Evolutionary conservation across 768 basidiomycete species (phyloP).

Genomic region (Antrodiella citrinella): DNA sequence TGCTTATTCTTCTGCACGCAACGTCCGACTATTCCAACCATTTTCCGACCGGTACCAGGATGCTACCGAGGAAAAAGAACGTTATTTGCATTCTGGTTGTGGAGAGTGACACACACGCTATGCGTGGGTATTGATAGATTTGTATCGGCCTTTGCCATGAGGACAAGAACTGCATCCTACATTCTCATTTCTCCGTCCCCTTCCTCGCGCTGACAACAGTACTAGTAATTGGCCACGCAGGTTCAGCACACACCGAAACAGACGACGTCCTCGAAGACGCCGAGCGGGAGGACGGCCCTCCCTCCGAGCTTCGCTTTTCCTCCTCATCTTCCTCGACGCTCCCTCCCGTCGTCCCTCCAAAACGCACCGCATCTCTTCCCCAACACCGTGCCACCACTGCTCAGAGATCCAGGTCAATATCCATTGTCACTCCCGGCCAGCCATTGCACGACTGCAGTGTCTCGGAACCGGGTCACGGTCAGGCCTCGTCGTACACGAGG

Average conservation of each 20-base stretch:
- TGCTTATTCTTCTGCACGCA: no score
- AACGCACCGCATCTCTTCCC: background rate
- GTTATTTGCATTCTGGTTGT: no score
- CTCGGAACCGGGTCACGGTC: background rate
- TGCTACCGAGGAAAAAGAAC: no score
- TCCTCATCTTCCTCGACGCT: background rate
- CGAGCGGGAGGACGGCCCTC: background rate
- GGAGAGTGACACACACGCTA: background rate
- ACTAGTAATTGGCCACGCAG: background rate
- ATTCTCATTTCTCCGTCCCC: background rate
- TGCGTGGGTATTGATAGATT: background rate
- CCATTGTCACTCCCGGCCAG: background rate
- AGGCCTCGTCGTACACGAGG: background rate
- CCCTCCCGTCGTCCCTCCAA: background rate
- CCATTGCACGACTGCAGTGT: background rate
- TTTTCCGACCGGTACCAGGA: no score
- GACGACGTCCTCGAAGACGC: background rate
- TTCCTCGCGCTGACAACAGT: background rate
- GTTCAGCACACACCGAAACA: background rate
- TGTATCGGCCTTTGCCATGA: background rate
- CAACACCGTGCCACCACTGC: background rate
- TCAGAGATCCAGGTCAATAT: background rate
- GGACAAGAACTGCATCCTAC: background rate
- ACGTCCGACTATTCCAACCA: no score
- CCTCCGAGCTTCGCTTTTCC: background rate